Conservation (phyloP, 805 yeast species). For the Kodamaea kakaduensis region DNA sequence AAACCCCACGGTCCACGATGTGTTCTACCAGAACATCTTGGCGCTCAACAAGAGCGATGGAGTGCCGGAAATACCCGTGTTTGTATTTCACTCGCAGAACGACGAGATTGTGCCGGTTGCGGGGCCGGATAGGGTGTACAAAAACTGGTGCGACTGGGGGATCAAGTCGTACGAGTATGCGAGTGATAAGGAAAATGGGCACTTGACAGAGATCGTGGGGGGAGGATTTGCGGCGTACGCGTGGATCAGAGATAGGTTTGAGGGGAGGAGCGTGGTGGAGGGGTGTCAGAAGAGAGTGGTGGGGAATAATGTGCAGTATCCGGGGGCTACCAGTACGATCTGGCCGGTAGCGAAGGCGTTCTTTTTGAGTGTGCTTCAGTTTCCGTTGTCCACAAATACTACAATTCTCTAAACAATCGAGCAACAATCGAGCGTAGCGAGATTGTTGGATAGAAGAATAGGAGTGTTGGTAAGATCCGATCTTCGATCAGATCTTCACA, state of each 20-base stretch:
- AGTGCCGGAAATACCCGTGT: constrained; percentile 12
- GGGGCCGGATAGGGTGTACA: constrained; percentile 16
- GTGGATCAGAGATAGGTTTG: constrained; percentile 17
- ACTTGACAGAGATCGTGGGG: constrained; percentile 18
- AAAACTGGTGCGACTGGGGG: constrained; percentile 28
- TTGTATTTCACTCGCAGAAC: constrained; percentile 10
- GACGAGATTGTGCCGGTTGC: constrained; percentile 13
- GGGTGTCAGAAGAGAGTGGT: constrained; percentile 35
- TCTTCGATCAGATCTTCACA: too few relatives aligned
- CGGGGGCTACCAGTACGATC: constrained; percentile 24
- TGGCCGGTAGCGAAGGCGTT: not conserved
- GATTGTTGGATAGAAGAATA: too few relatives aligned
- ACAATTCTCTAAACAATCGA: too few relatives aligned
- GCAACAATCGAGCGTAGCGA: too few relatives aligned
- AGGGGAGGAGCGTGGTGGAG: constrained; percentile 13
- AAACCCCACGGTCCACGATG: constrained; percentile 10
- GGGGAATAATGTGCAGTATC: constrained; percentile 42
- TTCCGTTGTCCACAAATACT: too few relatives aligned
- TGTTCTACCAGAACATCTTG: constrained; percentile 22
- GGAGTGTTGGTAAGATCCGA: too few relatives aligned
- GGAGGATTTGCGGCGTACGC: constrained; percentile 17
- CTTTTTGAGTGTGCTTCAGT: constrained; percentile 1
- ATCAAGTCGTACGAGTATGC: constrained; percentile 27
- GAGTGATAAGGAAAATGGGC: constrained; percentile 22
- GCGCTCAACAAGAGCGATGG: constrained; percentile 13